Percentiles rank a stretch among this genome's conserved stretches.
Conservation (phyloP, 768 basidiomycete species). For the Boletus huronensis region DNA sequence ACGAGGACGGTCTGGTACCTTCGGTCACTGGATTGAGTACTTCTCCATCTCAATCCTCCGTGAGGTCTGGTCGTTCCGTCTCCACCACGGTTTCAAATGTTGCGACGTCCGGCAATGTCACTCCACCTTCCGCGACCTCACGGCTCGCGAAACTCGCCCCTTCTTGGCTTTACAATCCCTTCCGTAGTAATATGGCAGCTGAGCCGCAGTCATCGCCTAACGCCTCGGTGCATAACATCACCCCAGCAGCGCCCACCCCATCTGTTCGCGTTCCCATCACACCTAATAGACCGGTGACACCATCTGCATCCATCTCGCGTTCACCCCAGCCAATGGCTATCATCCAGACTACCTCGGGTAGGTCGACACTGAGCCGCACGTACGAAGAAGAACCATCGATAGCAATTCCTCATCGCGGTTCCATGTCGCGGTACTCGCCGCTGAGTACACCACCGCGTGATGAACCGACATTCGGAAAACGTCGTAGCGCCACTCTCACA, state of each 20-base stretch:
- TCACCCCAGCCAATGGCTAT: conserved; percentile 44
- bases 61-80: conserved; percentile 49
- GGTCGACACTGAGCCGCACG: conserved; percentile 47
- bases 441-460: conserved; percentile 68
- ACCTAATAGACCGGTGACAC: conserved; percentile 28
- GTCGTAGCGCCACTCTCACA: conserved; percentile 47
- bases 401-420: conserved; percentile 42
- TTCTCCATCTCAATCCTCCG: conserved; percentile 64
- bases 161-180: conserved; percentile 78
- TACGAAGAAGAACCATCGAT: conserved; percentile 55
- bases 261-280: conserved; percentile 30
- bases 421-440: conserved; percentile 57
- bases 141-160: conserved; percentile 61
- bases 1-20: conserved; percentile 30
- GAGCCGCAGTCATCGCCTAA: conserved; percentile 56
- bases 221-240: conserved; percentile 37
- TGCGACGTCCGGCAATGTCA: conserved; percentile 10
- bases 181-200: conserved; percentile 53
- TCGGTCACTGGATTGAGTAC: conserved; percentile 47
- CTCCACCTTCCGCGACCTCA: conserved; percentile 29
- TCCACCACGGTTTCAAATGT: conserved; percentile 36
- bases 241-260: conserved; percentile 22
- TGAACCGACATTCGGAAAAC: conserved; percentile 48
- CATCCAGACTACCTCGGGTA: conserved; percentile 35
- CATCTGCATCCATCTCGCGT: conserved; percentile 32